A percentile compares a stretch with the other conserved stretches of the same genome.
Evolutionary conservation across 148 eudicot species (phyloP).

Genomic region (Arbutus unedo): DNA sequence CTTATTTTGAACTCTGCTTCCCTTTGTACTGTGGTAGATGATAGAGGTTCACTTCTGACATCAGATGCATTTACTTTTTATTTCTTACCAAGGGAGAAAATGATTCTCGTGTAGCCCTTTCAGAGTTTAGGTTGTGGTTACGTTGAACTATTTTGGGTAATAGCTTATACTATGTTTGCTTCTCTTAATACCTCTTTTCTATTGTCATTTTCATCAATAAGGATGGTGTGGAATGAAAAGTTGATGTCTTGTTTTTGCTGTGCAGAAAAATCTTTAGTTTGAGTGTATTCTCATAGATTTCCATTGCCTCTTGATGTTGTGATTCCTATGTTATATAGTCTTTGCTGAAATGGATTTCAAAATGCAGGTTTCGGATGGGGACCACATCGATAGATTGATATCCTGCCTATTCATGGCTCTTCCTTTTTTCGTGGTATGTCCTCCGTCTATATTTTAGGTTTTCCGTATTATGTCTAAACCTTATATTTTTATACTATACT

Average conservation of each 20-base stretch:
- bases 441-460: neutral
- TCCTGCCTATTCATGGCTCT: constrained; percentile 82
- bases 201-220: neutral
- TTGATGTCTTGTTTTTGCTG: neutral
- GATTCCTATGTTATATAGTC: neutral
- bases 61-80: neutral
- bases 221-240: neutral
- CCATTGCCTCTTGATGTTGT: constrained; percentile 1
- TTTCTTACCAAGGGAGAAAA: neutral
- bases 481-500: constrained; percentile 6
- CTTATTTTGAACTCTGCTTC: constrained; percentile 1
- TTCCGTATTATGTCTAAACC: neutral
- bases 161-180: neutral
- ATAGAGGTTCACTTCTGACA: neutral
- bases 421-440: constrained; percentile 72
- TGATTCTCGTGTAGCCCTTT: neutral
- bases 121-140: neutral
- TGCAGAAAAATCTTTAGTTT: neutral
- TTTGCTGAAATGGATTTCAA: constrained; percentile 12
- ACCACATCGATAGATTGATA: constrained; percentile 43
- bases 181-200: neutral
- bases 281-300: neutral
- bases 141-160: neutral
- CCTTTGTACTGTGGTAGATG: neutral
- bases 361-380: constrained; percentile 67